phyloP scores from a whole-genome alignment of 352 stramenopile genomes.

The Phytophthora sp. region DNA sequence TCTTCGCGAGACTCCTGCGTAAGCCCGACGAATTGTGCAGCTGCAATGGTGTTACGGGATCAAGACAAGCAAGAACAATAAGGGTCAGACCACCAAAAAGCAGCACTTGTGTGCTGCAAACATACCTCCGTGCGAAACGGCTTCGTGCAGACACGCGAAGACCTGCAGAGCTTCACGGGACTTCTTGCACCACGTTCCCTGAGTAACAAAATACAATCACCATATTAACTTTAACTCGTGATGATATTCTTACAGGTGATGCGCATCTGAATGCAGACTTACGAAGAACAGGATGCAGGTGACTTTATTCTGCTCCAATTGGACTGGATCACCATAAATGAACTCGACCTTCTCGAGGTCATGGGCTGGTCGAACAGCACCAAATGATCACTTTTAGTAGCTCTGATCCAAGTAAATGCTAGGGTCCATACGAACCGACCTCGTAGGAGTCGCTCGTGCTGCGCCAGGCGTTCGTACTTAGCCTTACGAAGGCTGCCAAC shows the following conservation, averaged over 20 bases:
- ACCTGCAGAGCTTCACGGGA: conserved; percentile 58
- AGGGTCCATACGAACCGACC: too few relatives aligned
- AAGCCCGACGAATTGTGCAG: conserved; percentile 65
- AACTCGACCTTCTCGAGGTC: conserved; percentile 60
- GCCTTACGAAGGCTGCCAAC: conserved; percentile 58
- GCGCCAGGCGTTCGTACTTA: conserved; percentile 57
- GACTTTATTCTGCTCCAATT: conserved; percentile 65
- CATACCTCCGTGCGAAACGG: conserved; percentile 42
- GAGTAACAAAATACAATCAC: too few relatives aligned
- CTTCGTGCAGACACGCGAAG: conserved; percentile 49
- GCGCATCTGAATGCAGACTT: background rate
- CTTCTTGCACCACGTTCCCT: conserved; percentile 71
- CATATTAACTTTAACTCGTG: background rate
- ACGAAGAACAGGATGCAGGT: conserved; percentile 85
- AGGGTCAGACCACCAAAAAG: conserved; percentile 6
- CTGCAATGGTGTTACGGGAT: conserved; percentile 27
- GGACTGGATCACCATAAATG: conserved; percentile 51
- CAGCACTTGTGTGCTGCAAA: background rate
- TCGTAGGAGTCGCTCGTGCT: conserved; percentile 24
- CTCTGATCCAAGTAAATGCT: too few relatives aligned
- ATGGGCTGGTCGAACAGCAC: conserved; percentile 25
- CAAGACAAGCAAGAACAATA: conserved; percentile 8
- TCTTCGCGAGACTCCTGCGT: conserved; percentile 77
- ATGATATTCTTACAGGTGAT: background rate
- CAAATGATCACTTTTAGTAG: too few relatives aligned